phyloP scores from a whole-genome alignment of 129 eudicot genomes.

The Flaveria trinervia region DNA sequence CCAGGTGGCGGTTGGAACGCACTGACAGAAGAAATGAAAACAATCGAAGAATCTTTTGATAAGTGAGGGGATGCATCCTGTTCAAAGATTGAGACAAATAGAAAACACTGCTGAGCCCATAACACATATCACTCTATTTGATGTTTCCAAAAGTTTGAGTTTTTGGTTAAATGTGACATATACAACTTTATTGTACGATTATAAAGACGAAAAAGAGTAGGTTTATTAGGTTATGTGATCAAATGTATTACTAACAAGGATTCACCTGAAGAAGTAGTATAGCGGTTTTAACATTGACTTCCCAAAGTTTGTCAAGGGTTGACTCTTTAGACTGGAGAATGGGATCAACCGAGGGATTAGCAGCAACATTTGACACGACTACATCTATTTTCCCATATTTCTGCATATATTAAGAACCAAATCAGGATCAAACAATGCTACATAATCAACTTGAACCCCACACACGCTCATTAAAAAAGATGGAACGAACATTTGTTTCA shows the following conservation, averaged over 20 bases:
- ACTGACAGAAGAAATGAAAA: slow-evolving; percentile 64
- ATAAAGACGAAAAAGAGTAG: neutral
- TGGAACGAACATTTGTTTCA: neutral
- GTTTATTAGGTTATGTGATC: neutral
- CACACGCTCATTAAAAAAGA: neutral
- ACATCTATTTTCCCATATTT: slow-evolving; percentile 90
- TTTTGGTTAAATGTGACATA: neutral
- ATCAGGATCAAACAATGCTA: neutral
- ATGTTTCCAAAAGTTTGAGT: neutral
- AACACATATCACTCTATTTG: neutral
- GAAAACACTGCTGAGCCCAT: slow-evolving; percentile 9
- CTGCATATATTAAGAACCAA: slow-evolving; percentile 42
- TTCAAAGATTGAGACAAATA: neutral
- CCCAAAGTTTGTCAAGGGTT: slow-evolving; percentile 92
- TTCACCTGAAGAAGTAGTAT: slow-evolving; percentile 79
- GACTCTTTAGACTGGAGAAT: slow-evolving; percentile 75
- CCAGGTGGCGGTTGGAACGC: slow-evolving; percentile 54
- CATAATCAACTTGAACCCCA: neutral
- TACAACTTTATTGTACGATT: neutral
- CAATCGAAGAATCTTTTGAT: slow-evolving; percentile 63
- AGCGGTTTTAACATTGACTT: slow-evolving; percentile 75
- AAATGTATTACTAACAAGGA: neutral
- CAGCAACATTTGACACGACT: slow-evolving; percentile 93
- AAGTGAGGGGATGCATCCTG: slow-evolving; percentile 89
- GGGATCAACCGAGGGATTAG: slow-evolving; percentile 65